Evolutionary conservation across 129 eudicot species (phyloP), one percentile per base, ranked within the genome.

Genomic region (Escallonia rubra): DNA sequence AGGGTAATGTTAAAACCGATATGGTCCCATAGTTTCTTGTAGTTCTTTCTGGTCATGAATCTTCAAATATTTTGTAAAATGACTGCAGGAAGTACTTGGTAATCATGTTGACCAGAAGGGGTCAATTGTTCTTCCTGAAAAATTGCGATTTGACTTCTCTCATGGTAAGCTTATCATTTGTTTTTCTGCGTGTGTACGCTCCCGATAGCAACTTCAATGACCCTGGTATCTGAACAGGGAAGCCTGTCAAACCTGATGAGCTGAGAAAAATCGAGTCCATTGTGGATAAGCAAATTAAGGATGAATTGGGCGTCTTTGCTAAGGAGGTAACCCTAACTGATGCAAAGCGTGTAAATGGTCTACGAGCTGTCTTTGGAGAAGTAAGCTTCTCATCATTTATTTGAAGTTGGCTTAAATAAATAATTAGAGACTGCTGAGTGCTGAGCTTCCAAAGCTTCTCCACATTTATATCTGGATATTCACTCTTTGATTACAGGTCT

Each of bases 361-460:
- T 93, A 63, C 77, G 96, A 59, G 96, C 96, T 67, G 98, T 93
- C 67, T 93, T 93, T 80, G 98, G 98, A n/a, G 96, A 93, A 81
- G 98, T 93, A 75, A 65, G 83, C 61, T 64, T 55, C 42, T 8
- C 23, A 7, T 23, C 39, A 42, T 49, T n/a, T 15, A 9, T 8
- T 41, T 68, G 43, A 4, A 43, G 16, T 61, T 15, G 64, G 45
- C 23, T 15, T 16, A 43, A 34, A 6, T 41, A 57, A 54, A 34
- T 61, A 64, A 11, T 11, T 61, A 11, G 57, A 12, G 34, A 15
- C 34, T 44, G 43, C 12, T 5, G 34, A 23, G 34, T 57, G 15
- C 67, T 23, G 4, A 13, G 3, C 41, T 2, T 38, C 34, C 15
- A 43, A 38, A 56, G 9, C 59, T 66, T 7, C 3, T 48, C 10